These are phyloP conservation scores for Gastrodia elata DNA, from an alignment of 106 monocot species.

Conservation along the genomic window DNA sequence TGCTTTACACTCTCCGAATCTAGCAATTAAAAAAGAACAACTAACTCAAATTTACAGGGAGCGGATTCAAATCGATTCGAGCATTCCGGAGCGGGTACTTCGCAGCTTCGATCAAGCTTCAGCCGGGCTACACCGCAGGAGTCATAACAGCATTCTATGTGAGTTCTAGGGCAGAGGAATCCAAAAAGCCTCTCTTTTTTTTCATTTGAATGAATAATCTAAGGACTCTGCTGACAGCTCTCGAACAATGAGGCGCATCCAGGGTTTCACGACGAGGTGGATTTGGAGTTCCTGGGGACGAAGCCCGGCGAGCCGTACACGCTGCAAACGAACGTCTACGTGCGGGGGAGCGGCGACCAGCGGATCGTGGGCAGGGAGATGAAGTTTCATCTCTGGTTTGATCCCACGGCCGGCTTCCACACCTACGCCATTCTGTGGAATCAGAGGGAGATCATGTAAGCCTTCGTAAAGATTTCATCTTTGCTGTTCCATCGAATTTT, in stretches of 20 bases:
- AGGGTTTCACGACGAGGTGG: slow-evolving; percentile 48
- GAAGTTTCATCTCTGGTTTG: slow-evolving; percentile 59
- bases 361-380: slow-evolving; percentile 51
- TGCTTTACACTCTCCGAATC: background rate
- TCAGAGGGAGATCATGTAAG: slow-evolving; percentile 41
- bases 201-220: background rate
- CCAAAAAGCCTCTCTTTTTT: too few relatives aligned
- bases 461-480: too few relatives aligned
- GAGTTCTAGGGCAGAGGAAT: slow-evolving; percentile 23
- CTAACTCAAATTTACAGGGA: slow-evolving; percentile 11
- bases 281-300: slow-evolving; percentile 57
- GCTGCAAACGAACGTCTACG: slow-evolving; percentile 47
- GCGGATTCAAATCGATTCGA: slow-evolving; percentile 58
- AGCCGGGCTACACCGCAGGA: slow-evolving; percentile 72
- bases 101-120: slow-evolving; percentile 54
- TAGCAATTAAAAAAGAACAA: slow-evolving; percentile 2
- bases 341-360: slow-evolving; percentile 45
- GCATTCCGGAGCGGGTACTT: slow-evolving; percentile 59
- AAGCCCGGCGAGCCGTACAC: slow-evolving; percentile 41
- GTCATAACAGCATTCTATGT: slow-evolving; percentile 56
- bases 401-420: slow-evolving; percentile 45
- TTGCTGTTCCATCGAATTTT: too few relatives aligned
- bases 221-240: slow-evolving; percentile 16
- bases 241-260: slow-evolving; percentile 47
- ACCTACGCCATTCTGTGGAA: slow-evolving; percentile 52